Evolutionary conservation across 2,329 filamentous ascomycete species (phyloP).

Genomic region (Apiospora phragmitis): DNA sequence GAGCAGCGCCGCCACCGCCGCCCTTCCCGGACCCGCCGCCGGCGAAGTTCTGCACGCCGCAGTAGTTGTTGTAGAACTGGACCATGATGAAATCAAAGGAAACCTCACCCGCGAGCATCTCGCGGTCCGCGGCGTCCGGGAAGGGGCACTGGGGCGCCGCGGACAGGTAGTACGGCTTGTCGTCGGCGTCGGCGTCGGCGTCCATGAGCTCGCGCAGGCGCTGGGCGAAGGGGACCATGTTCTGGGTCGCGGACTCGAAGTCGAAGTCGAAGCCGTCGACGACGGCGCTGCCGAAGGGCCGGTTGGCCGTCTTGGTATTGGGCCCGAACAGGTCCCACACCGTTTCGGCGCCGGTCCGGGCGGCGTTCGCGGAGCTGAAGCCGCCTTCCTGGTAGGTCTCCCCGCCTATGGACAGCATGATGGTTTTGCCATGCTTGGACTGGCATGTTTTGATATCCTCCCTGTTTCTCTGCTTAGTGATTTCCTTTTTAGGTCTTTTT

Average conservation of each 20-base stretch:
- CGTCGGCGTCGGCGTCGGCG: conserved; percentile 23
- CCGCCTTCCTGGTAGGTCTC: conserved; percentile 70
- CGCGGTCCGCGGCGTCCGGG: conserved; percentile 60
- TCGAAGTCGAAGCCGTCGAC: conserved; percentile 80
- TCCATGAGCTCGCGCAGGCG: conserved; percentile 48
- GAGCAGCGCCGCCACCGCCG: not conserved
- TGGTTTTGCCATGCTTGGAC: conserved; percentile 61
- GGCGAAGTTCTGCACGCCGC: conserved; percentile 57
- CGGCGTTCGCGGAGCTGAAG: conserved; percentile 53
- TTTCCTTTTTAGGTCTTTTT: not conserved
- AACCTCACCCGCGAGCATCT: conserved; percentile 53
- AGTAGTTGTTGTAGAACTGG: conserved; percentile 72
- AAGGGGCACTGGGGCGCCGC: conserved; percentile 70
- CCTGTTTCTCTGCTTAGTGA: conserved; percentile 24
- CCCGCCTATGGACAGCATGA: conserved; percentile 71
- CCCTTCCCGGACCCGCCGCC: conserved; percentile 30
- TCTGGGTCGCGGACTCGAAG: conserved; percentile 61
- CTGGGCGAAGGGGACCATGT: conserved; percentile 62
- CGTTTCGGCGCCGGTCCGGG: conserved; percentile 56
- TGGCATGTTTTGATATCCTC: conserved; percentile 63
- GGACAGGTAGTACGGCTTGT: conserved; percentile 60
- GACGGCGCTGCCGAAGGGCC: conserved; percentile 66
- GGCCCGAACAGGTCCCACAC: conserved; percentile 75
- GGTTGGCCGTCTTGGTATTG: conserved; percentile 44
- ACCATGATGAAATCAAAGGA: conserved; percentile 62